phyloP scores from a whole-genome alignment of 768 basidiomycete genomes.

The Strobilomyces confusus region DNA sequence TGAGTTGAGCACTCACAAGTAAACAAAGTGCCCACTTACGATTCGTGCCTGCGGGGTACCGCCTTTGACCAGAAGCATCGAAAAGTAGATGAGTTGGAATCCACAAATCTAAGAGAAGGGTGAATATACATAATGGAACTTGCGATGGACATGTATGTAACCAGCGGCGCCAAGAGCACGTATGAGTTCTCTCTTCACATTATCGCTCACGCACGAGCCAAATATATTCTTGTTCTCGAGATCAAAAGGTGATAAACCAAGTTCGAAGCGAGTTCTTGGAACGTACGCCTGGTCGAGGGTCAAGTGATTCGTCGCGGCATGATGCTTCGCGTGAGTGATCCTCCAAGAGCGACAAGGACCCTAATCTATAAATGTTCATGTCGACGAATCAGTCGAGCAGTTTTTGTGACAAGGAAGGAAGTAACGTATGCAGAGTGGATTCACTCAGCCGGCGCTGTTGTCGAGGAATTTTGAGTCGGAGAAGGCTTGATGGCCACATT shows the following conservation, averaged over 20 bases:
- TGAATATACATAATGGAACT: neutral
- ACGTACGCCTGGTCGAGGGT: constrained; percentile 96
- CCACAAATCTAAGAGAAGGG: constrained; percentile 54
- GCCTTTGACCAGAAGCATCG: constrained; percentile 81
- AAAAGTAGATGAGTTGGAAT: constrained; percentile 80
- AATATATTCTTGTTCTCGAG: constrained; percentile 59
- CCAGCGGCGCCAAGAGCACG: constrained; percentile 47
- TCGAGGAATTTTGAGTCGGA: constrained; percentile 89
- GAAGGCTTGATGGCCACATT: constrained; percentile 95
- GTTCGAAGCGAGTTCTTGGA: constrained; percentile 77
- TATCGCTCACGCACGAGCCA: constrained; percentile 60
- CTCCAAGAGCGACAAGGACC: constrained; percentile 98
- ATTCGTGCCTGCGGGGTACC: constrained; percentile 75
- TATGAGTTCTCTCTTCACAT: constrained; percentile 71
- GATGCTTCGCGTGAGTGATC: constrained; percentile 91
- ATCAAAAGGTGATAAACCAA: constrained; percentile 62
- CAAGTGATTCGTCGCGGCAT: constrained; percentile 91
- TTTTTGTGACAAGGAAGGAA: constrained; percentile 5
- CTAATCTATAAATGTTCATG: constrained; percentile 50
- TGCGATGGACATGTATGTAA: constrained; percentile 44
- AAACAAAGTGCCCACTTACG: constrained; percentile 47
- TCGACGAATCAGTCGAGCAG: constrained; percentile 20
- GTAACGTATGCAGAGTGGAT: constrained; percentile 80
- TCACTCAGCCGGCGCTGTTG: constrained; percentile 87
- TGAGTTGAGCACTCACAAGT: neutral